Conservation (phyloP, 192 early-diverging fungal species). For the Rhizoclosmatium globosum region DNA sequence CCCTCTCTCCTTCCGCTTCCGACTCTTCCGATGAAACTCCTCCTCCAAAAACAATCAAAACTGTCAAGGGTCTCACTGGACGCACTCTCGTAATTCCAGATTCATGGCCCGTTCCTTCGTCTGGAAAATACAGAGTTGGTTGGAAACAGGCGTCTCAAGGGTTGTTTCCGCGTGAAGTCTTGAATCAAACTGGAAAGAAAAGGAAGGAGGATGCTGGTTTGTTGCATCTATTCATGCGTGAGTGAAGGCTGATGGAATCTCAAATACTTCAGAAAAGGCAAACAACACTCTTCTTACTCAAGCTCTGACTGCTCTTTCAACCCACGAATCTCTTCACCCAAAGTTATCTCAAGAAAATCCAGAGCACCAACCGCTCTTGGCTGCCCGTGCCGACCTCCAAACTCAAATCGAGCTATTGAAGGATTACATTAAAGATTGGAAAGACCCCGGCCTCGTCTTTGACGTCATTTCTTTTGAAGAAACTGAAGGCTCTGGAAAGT, state of each 20-base stretch:
- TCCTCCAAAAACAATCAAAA: conserved; percentile 72
- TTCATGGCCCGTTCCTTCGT: conserved; percentile 57
- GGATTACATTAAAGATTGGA: conserved; percentile 63
- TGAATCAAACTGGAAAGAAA: not conserved
- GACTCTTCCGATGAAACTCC: too few relatives aligned
- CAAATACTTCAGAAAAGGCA: not conserved
- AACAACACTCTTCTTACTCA: conserved; percentile 20
- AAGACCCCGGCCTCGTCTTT: conserved; percentile 73
- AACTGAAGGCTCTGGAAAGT: too few relatives aligned
- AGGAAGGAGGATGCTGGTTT: conserved; percentile 3
- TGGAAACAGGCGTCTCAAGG: conserved; percentile 59
- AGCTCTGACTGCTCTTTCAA: conserved; percentile 10
- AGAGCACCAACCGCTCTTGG: conserved; percentile 40
- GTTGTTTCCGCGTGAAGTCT: conserved; percentile 23
- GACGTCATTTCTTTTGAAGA: conserved; percentile 14
- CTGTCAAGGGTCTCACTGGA: conserved; percentile 77
- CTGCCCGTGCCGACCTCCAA: conserved; percentile 70
- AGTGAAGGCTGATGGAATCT: not conserved
- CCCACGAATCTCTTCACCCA: not conserved
- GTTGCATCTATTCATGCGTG: not conserved
- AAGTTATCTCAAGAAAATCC: not conserved
- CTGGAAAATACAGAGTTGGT: conserved; percentile 84
- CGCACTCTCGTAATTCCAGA: conserved; percentile 69
- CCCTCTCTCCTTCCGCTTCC: too few relatives aligned
- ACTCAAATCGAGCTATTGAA: conserved; percentile 73